These are phyloP conservation scores for Lagenidium giganteum DNA, from an alignment of 352 stramenopile species.

Conservation along the genomic window DNA sequence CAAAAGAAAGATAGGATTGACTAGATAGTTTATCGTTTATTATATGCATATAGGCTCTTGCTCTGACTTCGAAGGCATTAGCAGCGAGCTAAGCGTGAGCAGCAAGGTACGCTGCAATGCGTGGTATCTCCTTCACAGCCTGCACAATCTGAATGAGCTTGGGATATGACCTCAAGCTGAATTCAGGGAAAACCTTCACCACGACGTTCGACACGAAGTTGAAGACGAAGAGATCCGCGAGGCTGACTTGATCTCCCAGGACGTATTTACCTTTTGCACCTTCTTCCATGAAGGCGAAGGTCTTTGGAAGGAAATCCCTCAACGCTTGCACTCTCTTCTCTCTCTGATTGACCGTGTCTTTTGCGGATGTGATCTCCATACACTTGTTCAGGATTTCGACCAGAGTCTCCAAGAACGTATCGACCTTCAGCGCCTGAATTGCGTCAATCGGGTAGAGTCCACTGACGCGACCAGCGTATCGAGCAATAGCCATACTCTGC, in stretches of 20 bases:
- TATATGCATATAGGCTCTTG: too few relatives aligned
- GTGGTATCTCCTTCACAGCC: conserved; percentile 11
- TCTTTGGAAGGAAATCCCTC: conserved; percentile 30
- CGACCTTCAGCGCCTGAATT: conserved; percentile 44
- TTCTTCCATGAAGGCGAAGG: conserved; percentile 31
- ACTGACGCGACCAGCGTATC: conserved; percentile 47
- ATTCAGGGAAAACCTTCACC: conserved; percentile 16
- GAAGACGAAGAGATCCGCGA: conserved; percentile 39
- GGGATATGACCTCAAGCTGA: conserved; percentile 15
- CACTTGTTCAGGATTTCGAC: conserved; percentile 27
- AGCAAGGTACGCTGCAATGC: conserved; percentile 23
- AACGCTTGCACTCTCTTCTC: conserved; percentile 38
- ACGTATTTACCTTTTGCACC: conserved; percentile 46
- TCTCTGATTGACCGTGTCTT: conserved; percentile 26
- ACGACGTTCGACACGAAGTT: conserved; percentile 38
- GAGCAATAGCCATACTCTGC: conserved; percentile 55
- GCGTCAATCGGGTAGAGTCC: conserved; percentile 56
- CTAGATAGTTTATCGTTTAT: too few relatives aligned
- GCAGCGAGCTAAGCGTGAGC: too few relatives aligned
- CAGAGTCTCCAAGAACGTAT: conserved; percentile 43
- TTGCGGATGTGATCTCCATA: conserved; percentile 23
- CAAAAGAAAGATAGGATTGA: too few relatives aligned
- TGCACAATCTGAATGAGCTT: conserved; percentile 19
- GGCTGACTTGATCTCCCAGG: conserved; percentile 30
- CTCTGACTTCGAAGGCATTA: too few relatives aligned